phyloP scores from a whole-genome alignment of 2,329 filamentous ascomycete species.

The Penicillium expansum region DNA sequence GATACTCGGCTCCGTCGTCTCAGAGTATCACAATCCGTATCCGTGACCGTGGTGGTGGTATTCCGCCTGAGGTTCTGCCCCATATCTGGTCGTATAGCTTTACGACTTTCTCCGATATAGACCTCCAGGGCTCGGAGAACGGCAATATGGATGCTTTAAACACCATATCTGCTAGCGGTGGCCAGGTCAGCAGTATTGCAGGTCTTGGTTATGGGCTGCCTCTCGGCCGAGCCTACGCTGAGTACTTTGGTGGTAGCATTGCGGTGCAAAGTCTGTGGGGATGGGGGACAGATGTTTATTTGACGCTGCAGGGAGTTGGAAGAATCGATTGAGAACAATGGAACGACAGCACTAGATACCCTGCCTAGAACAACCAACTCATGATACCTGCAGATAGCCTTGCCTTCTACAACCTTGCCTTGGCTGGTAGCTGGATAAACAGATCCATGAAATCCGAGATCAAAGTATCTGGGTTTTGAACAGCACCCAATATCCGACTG shows the following conservation, averaged over 20 bases:
- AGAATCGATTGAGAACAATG: slow-evolving; percentile 39
- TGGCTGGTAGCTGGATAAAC: slow-evolving; percentile 8
- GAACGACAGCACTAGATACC: slow-evolving; percentile 3
- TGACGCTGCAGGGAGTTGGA: slow-evolving; percentile 61
- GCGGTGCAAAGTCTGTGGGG: slow-evolving; percentile 93
- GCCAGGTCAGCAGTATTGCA: slow-evolving; percentile 78
- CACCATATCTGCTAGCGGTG: slow-evolving; percentile 68
- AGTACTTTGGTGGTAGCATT: slow-evolving; percentile 96
- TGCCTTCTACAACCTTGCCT: slow-evolving; percentile 10
- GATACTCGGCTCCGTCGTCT: slow-evolving; percentile 45
- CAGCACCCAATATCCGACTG: slow-evolving; percentile 10
- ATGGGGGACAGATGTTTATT: slow-evolving; percentile 74
- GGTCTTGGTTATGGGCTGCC: slow-evolving; percentile 91
- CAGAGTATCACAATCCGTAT: slow-evolving; percentile 94
- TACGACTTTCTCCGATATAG: slow-evolving; percentile 80
- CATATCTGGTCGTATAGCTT: slow-evolving; percentile 98
- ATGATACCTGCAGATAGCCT: neutral
- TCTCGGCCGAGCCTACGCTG: slow-evolving; percentile 86
- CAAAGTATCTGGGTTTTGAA: slow-evolving; percentile 9
- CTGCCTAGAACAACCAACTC: neutral
- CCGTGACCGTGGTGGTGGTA: slow-evolving; percentile 91
- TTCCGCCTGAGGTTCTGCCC: slow-evolving; percentile 75
- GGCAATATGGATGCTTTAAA: slow-evolving; percentile 66
- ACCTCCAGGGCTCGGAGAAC: slow-evolving; percentile 50
- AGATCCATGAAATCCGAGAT: slow-evolving; percentile 20